Percentiles rank a stretch among this genome's conserved stretches.
Evolutionary conservation across 2,329 filamentous ascomycete genomes (phyloP).

Genomic region (Trichoderma koningii): DNA sequence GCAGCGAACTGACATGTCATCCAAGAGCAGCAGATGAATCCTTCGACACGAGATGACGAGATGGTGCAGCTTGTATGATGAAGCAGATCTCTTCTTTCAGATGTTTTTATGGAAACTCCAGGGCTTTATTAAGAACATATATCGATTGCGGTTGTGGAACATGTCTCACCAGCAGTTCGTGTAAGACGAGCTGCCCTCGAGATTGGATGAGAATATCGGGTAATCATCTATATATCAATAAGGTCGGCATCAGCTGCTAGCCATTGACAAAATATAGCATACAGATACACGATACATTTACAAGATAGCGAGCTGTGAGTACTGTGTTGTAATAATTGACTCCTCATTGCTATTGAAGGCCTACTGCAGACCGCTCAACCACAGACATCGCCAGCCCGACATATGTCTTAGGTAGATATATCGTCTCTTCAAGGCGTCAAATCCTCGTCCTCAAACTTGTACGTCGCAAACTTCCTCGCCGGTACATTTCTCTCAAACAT

Average conservation of each 20-base stretch:
- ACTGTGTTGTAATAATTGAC: not conserved
- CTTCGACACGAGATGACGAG: not conserved
- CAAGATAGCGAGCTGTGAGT: not conserved
- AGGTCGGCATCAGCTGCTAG: too few species aligned
- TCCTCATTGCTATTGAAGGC: not conserved
- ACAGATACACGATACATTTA: not conserved
- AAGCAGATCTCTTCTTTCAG: too few species aligned
- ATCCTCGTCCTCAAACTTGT: constrained; percentile 21
- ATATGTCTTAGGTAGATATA: not conserved
- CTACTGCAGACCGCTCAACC: too few species aligned
- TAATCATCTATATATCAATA: too few species aligned
- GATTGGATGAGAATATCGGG: too few species aligned
- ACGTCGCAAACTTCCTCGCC: constrained; percentile 38
- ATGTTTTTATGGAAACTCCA: too few species aligned
- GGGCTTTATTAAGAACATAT: too few species aligned
- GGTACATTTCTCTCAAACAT: constrained; percentile 39
- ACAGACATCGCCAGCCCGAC: not conserved
- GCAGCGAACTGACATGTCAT: not conserved
- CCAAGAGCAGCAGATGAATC: not conserved
- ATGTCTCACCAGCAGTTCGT: too few species aligned
- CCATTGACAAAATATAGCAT: too few species aligned
- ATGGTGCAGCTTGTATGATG: too few species aligned
- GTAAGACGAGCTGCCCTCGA: too few species aligned
- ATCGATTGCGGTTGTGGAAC: too few species aligned
- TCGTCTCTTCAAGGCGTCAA: not conserved